phyloP scores from a whole-genome alignment of 108 stramenopile species.

The Nitzschia putrida region DNA sequence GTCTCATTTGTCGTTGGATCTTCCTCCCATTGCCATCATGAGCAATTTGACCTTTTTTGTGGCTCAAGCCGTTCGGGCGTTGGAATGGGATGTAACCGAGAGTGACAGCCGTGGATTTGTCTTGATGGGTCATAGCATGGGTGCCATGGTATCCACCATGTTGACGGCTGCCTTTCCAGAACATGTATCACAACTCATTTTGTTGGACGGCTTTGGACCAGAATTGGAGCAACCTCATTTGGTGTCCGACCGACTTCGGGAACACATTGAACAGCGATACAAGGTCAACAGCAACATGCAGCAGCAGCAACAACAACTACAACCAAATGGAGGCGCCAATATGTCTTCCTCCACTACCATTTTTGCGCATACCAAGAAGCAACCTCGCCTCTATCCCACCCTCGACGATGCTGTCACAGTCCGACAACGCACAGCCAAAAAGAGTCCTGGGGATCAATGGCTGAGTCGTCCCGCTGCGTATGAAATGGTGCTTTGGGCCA shows the following conservation, averaged over 20 bases:
- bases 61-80: conserved; percentile 39
- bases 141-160: conserved; percentile 54
- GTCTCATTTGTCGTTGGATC: conserved; percentile 48
- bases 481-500: conserved; percentile 56
- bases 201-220: conserved; percentile 68
- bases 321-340: background rate
- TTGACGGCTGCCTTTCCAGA: conserved; percentile 73
- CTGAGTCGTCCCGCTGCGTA: conserved; percentile 58
- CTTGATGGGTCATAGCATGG: conserved; percentile 75
- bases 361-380: background rate
- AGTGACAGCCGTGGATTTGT: conserved; percentile 15
- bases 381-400: conserved; percentile 25
- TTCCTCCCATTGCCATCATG: conserved; percentile 44
- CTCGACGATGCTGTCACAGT: conserved; percentile 49
- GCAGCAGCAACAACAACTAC: background rate
- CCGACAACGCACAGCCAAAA: conserved; percentile 48
- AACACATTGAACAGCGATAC: conserved; percentile 13
- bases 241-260: conserved; percentile 8
- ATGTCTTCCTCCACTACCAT: too few species aligned
- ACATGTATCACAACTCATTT: conserved; percentile 44
- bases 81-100: conserved; percentile 43
- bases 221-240: conserved; percentile 14
- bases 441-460: conserved; percentile 66
- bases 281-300: background rate
- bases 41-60: conserved; percentile 58